phyloP scores from a whole-genome alignment of 495 filamentous ascomycete species.

The Podospora sp. region DNA sequence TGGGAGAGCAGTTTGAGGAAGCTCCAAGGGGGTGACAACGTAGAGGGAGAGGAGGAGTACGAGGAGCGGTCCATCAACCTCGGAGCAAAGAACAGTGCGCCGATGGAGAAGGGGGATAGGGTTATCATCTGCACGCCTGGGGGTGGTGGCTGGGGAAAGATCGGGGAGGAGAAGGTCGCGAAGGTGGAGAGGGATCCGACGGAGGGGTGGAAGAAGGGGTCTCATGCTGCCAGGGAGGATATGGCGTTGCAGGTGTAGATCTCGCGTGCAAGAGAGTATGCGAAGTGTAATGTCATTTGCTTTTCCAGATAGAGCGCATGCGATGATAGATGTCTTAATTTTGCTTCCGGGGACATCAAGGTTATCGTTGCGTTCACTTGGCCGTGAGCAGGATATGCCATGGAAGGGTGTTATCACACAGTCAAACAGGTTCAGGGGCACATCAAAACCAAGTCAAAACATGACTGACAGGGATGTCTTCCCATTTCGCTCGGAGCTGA shows the following conservation, averaged over 20 bases:
- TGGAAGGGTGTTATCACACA: no score
- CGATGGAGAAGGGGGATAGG: conserved; percentile 81
- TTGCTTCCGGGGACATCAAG: no score
- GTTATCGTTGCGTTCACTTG: no score
- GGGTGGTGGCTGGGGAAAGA: conserved; percentile 71
- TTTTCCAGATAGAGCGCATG: no score
- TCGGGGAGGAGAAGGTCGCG: conserved; percentile 55
- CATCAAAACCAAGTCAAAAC: no score
- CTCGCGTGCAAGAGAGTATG: neutral
- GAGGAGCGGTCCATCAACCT: conserved; percentile 77
- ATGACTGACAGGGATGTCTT: no score
- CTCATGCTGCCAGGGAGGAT: conserved; percentile 58
- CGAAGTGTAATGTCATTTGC: neutral
- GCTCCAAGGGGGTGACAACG: conserved; percentile 27
- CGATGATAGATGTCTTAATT: no score
- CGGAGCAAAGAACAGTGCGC: conserved; percentile 91
- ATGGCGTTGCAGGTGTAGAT: conserved; percentile 50
- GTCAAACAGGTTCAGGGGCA: no score
- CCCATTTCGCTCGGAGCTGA: no score
- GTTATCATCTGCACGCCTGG: conserved; percentile 76
- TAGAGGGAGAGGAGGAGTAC: conserved; percentile 41
- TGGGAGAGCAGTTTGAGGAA: conserved; percentile 46
- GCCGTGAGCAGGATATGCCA: no score
- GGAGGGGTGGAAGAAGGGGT: conserved; percentile 62
- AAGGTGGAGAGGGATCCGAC: conserved; percentile 54